Conservation (phyloP, 805 yeast species). For the Jamesozyma rosinii region DNA sequence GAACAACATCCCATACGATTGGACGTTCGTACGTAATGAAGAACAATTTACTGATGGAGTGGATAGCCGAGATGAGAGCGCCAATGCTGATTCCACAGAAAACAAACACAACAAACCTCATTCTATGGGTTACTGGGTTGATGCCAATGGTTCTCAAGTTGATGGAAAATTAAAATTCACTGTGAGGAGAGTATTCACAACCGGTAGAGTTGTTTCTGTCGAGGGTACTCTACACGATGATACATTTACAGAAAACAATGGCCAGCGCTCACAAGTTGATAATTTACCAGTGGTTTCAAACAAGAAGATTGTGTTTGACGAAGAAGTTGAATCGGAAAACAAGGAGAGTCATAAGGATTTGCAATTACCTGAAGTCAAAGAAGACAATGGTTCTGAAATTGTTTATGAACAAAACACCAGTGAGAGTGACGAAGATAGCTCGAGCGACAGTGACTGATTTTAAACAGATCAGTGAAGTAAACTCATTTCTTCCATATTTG, state of each 20-base stretch:
- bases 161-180: conserved; percentile 78
- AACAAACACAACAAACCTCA: conserved; percentile 21
- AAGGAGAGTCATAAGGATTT: conserved; percentile 31
- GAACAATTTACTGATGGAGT: conserved; percentile 34
- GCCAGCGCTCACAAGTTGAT: conserved; percentile 38
- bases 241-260: conserved; percentile 7
- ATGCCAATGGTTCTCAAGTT: conserved; percentile 59
- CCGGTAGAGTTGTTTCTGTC: conserved; percentile 75
- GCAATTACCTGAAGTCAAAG: conserved; percentile 26
- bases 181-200: conserved; percentile 58
- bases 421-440: conserved; percentile 20
- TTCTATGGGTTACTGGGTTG: conserved; percentile 83
- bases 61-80: conserved; percentile 12
- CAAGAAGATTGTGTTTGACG: conserved; percentile 43
- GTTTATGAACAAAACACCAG: conserved; percentile 29
- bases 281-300: conserved; percentile 44
- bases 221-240: conserved; percentile 67
- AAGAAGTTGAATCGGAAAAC: conserved; percentile 32
- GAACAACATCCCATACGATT: conserved; percentile 71
- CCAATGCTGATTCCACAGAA: conserved; percentile 7
- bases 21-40: conserved; percentile 79
- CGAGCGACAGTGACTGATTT: conserved; percentile 19
- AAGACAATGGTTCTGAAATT: conserved; percentile 29
- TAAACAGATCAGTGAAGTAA: not conserved
- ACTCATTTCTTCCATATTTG: not conserved